Evolutionary conservation across 352 stramenopile genomes (phyloP), one percentile per base, ranked within the genome.

Genomic region (Phytopythium helicoides): DNA sequence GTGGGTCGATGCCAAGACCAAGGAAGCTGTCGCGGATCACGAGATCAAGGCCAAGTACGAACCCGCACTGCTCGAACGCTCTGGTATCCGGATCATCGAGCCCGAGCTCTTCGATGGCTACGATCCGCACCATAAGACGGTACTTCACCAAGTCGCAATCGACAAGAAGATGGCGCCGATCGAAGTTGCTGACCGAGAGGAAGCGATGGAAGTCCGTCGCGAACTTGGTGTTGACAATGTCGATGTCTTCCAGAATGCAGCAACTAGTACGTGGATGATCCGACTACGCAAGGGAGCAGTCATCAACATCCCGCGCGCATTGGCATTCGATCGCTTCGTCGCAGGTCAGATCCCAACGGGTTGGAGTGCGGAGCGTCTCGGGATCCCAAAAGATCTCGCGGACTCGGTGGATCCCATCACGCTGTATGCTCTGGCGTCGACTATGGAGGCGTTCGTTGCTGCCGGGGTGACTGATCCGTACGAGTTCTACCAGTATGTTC

Each of bases 401-500:
- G 76, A 87, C 15, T 76, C 81, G 4, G 69, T 96, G 0, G 86
- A 95, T 37, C 85, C 79, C 4, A 69, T 91, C 22, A 92, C 85
- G 12, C 50, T 96, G 31, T 95, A 86, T 56, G 73, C 69, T 6
- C 49, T 95, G 3, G 72, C 68, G 6, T 87, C 84, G 0, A 92
- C 84, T 0, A 85, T 89, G 61, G 86, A 96, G 21, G 70, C 86
- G 3, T 79, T 96, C 21, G 71, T 94, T 14, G 56, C 63, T 8
- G 76, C 79, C 8, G 85, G 86, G 62, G 60, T 96, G 56, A 93
- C 83, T 1, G 85, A 96, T 40, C 86, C 86, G 46, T 96, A 96
- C 62, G 85, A 96, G 71, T 92, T 96, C 48, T 96, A 96, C 67
- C 73, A 94, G 62, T 95, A 96, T 58, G 81, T 94, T 10, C 86